A percentile compares a stretch with the other conserved stretches of the same genome.
Conservation (phyloP, 371 early-diverging fungal genomes). For the Haplosporangium sp. region DNA sequence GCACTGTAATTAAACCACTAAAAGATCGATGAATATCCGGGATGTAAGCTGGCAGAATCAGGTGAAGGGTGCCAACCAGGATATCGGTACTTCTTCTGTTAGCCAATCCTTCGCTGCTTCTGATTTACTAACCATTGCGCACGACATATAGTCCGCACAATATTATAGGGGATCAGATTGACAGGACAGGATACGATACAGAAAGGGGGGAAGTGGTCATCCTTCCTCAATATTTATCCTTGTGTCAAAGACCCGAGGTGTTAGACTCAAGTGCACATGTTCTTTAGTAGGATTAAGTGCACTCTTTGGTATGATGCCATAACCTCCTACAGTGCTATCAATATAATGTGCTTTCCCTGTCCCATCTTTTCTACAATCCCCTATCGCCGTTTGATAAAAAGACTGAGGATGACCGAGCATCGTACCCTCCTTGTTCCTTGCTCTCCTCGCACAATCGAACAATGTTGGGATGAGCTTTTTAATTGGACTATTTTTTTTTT, state of each 20-base stretch:
- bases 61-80: neutral
- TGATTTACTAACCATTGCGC: neutral
- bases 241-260: neutral
- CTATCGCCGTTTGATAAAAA: neutral
- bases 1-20: neutral
- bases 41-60: neutral
- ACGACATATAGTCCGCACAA: neutral
- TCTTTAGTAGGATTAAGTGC: neutral
- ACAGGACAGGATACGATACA: constrained; percentile 6
- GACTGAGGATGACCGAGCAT: neutral
- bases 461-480: neutral
- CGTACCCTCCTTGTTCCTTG: neutral
- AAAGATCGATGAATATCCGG: neutral
- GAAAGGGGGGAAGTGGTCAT: constrained; percentile 10
- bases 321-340: too few species aligned
- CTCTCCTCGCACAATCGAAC: constrained; percentile 7
- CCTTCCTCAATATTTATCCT: constrained; percentile 10
- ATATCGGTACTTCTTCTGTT: neutral
- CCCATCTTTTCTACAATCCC: too few species aligned
- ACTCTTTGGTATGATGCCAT: neutral
- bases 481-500: too few species aligned
- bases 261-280: neutral
- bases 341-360: neutral
- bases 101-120: neutral
- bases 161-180: constrained; percentile 3